Evolutionary conservation across 176 grass and related monocot species (phyloP), one percentile per base, ranked within the genome.

Genomic region (Metroxylon sagu): DNA sequence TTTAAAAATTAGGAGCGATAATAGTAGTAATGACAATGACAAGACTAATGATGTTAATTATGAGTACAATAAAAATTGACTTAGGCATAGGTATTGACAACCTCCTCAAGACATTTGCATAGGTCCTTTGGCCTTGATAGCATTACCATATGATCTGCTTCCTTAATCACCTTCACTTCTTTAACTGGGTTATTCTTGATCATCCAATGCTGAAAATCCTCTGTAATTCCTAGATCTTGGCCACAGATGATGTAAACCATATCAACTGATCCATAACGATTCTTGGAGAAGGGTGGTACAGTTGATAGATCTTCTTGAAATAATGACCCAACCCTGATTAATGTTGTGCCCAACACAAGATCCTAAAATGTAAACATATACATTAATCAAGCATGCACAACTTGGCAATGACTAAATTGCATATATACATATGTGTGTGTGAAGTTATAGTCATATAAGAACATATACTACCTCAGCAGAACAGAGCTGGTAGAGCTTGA

Each of bases 111-210:
- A 55, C 61, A 75, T 4, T 14, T 5, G 14, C 4, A 59, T 0
- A 90, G 80, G 16, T 90, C 64, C 2, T 58, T 1, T 0, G 91
- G 91, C 1, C 21, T 50, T 1, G 86, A 96, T 18, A 96, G 27
- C 83, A 88, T 80, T 1, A 74, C 50, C 80, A 77, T 54, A 28
- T 96, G 92, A 54, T 96, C 92, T 0, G 83, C 67, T 4, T 21
- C 57, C 30, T 74, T 54, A 12, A 82, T 75, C 51, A 75, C 76
- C 78, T 18, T 81, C 6, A 87, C 87, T 79, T 85, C 87, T 0
- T 85, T 64, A 18, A 79, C 69, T 2, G 61, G 69, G 58, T 26
- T 27, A 48, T 62, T 87, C 19, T 74, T 25, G 21, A 87, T 68
- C 86, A 96, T 85, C 73, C 68, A 75, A 26, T 56, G 75, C 59